phyloP scores from a whole-genome alignment of 225 moss, liverwort and hornwort species.

The Polytrichum formosum region DNA sequence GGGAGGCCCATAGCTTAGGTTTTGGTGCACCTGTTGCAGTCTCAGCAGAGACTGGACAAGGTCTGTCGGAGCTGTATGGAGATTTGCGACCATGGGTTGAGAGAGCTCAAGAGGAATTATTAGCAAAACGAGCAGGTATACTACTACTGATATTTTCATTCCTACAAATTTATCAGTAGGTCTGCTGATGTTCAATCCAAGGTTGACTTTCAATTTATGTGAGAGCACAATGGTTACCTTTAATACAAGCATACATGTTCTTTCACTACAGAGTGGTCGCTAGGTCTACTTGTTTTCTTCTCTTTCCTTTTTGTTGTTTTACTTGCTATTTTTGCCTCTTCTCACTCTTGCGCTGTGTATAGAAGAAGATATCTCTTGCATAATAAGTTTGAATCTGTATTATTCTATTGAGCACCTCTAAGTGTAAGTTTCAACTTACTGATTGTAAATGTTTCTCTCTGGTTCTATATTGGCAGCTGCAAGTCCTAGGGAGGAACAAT shows the following conservation, averaged over 20 bases:
- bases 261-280: neutral
- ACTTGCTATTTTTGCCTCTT: no score
- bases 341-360: no score
- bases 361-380: neutral
- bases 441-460: no score
- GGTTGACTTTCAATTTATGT: no score
- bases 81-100: constrained; percentile 71
- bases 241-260: neutral
- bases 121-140: constrained; percentile 52
- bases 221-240: no score
- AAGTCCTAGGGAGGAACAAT: constrained; percentile 27
- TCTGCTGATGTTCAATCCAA: no score
- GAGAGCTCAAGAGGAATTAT: constrained; percentile 60
- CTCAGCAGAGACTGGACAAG: constrained; percentile 96
- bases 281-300: no score
- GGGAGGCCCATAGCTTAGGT: constrained; percentile 79
- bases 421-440: no score
- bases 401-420: neutral
- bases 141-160: no score
- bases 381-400: neutral
- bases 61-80: constrained; percentile 76
- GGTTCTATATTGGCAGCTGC: constrained; percentile 33
- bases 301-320: no score
- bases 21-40: constrained; percentile 90
- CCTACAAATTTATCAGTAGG: no score